phyloP scores from a whole-genome alignment of 148 eudicot species.

The Pharnaceum exiguum region DNA sequence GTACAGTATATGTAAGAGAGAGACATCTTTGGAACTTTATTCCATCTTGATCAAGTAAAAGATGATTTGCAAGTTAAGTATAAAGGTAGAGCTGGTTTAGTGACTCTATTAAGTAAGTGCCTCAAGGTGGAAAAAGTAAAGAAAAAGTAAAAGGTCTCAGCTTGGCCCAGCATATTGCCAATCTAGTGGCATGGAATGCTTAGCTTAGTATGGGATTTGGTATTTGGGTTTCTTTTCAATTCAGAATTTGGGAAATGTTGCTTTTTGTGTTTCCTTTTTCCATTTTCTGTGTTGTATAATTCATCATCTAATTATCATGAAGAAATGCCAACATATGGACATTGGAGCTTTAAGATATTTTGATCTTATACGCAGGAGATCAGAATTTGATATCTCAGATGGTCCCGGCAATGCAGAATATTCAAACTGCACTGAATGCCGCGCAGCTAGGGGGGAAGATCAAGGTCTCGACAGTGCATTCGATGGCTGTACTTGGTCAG shows the following conservation, averaged over 20 bases:
- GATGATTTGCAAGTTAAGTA: constrained; percentile 6
- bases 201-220: too few relatives aligned
- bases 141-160: constrained; percentile 4
- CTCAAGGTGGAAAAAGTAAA: neutral
- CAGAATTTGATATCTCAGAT: constrained; percentile 45
- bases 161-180: constrained; percentile 4
- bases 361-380: constrained; percentile 31
- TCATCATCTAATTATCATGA: too few relatives aligned
- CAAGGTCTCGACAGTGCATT: constrained; percentile 79
- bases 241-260: too few relatives aligned
- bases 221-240: too few relatives aligned
- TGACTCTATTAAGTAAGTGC: constrained; percentile 7
- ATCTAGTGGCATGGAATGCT: too few relatives aligned
- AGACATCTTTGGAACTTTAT: constrained; percentile 1
- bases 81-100: constrained; percentile 16
- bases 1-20: too few relatives aligned
- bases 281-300: too few relatives aligned
- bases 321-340: neutral
- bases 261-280: too few relatives aligned
- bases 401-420: constrained; percentile 84
- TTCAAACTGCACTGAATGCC: constrained; percentile 69
- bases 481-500: constrained; percentile 66
- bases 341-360: neutral
- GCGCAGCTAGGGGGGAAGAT: constrained; percentile 63
- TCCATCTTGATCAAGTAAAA: constrained; percentile 4